Conservation (phyloP, 192 early-diverging fungal species). For the Dimargaris xerosporica region DNA sequence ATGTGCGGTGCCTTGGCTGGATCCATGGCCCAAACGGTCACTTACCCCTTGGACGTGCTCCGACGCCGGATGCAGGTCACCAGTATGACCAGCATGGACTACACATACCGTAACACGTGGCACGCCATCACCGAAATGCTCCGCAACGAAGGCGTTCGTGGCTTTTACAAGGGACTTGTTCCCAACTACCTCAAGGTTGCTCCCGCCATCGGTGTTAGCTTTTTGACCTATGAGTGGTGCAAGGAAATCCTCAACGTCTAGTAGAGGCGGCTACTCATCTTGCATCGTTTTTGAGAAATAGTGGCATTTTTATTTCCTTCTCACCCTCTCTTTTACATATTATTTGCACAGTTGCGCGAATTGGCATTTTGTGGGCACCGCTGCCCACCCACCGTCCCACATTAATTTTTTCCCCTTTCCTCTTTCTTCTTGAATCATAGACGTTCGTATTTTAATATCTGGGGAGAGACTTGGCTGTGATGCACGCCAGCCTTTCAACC, state of each 20-base stretch:
- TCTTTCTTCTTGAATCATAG: no score
- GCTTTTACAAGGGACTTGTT: slow-evolving; percentile 59
- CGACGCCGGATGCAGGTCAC: slow-evolving; percentile 68
- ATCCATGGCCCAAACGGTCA: slow-evolving; percentile 65
- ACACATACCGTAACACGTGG: slow-evolving; percentile 58
- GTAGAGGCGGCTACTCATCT: no score
- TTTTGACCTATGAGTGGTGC: slow-evolving; percentile 65
- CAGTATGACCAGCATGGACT: slow-evolving; percentile 45
- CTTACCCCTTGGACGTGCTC: slow-evolving; percentile 65
- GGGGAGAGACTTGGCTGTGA: no score
- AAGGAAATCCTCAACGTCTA: slow-evolving; percentile 42
- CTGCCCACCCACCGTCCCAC: no score
- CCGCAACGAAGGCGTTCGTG: slow-evolving; percentile 48
- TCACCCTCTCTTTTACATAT: no score
- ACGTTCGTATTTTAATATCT: no score
- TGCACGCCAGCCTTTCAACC: no score
- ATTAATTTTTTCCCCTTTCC: no score
- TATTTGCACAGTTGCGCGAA: no score
- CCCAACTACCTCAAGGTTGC: slow-evolving; percentile 78
- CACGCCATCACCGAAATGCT: slow-evolving; percentile 47
- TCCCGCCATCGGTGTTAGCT: slow-evolving; percentile 69
- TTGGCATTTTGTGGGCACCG: no score
- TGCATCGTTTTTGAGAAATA: no score
- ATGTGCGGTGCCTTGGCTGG: slow-evolving; percentile 62
- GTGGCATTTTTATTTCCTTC: no score